phyloP scores from a whole-genome alignment of 345 rosid species.

The Turritis glabra region DNA sequence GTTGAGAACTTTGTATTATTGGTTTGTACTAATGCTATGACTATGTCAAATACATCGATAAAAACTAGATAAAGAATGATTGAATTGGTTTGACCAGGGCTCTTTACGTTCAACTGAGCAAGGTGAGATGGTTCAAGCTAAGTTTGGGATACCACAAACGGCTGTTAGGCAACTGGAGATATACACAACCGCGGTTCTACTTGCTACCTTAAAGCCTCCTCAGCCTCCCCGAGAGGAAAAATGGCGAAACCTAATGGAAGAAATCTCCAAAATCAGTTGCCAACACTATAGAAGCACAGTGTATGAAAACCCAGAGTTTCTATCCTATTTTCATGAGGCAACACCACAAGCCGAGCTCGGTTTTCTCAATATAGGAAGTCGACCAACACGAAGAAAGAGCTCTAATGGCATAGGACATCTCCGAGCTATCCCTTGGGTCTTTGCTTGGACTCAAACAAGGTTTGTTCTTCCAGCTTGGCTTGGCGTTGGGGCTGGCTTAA shows the following conservation, averaged over 20 bases:
- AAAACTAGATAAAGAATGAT: neutral
- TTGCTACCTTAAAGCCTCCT: constrained; percentile 85
- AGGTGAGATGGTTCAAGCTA: constrained; percentile 99
- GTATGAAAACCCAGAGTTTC: constrained; percentile 88
- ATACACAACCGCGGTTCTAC: constrained; percentile 94
- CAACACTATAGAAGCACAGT: constrained; percentile 72
- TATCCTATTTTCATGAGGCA: constrained; percentile 92
- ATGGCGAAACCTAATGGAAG: constrained; percentile 96
- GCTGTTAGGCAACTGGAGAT: constrained; percentile 94
- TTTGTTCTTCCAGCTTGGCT: constrained; percentile 99
- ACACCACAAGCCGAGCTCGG: constrained; percentile 99
- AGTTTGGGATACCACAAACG: constrained; percentile 89
- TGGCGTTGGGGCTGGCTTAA: constrained; percentile 88
- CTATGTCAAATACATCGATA: neutral
- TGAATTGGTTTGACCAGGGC: constrained; percentile 51
- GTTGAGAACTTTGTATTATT: neutral
- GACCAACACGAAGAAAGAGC: constrained; percentile 87
- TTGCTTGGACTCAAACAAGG: constrained; percentile 98
- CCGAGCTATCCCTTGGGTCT: constrained; percentile 96
- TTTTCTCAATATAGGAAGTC: constrained; percentile 91
- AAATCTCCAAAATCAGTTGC: constrained; percentile 82
- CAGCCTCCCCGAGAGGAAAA: constrained; percentile 86
- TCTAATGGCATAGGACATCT: constrained; percentile 94
- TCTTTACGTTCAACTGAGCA: constrained; percentile 95
- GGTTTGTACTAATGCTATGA: neutral